phyloP scores from a whole-genome alignment of 805 yeast genomes.

The Clavispora fructus region DNA sequence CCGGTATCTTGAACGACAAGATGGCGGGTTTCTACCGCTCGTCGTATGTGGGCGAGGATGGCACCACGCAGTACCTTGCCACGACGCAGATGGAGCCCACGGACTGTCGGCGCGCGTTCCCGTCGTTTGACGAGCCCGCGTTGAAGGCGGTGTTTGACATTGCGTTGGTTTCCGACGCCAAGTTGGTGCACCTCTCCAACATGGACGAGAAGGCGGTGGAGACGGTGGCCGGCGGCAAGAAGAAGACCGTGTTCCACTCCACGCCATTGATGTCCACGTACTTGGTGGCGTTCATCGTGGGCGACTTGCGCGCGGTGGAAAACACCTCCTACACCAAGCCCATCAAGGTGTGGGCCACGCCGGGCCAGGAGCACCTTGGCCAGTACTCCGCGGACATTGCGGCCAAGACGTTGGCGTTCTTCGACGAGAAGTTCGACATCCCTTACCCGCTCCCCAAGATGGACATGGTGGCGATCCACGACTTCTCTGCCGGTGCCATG shows the following conservation, averaged over 20 bases:
- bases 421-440: conserved; percentile 67
- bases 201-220: conserved; percentile 57
- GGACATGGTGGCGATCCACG: conserved; percentile 80
- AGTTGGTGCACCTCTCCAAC: conserved; percentile 60
- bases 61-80: conserved; percentile 65
- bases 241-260: conserved; percentile 60
- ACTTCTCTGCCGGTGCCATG: conserved; percentile 86
- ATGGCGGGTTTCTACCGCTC: conserved; percentile 84
- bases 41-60: conserved; percentile 50
- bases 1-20: conserved; percentile 65
- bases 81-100: conserved; percentile 86
- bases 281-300: conserved; percentile 76
- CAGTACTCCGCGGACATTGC: conserved; percentile 69
- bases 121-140: conserved; percentile 81
- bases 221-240: conserved; percentile 38
- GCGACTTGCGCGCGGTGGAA: conserved; percentile 73
- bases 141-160: conserved; percentile 70
- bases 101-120: conserved; percentile 83
- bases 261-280: conserved; percentile 85
- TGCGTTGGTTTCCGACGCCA: conserved; percentile 50
- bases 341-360: conserved; percentile 75
- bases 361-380: conserved; percentile 69
- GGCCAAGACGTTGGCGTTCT: conserved; percentile 68
- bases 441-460: conserved; percentile 76
- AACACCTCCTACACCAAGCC: conserved; percentile 63